Conservation (phyloP, 805 yeast species). For the Huiozyma naganishii region DNA sequence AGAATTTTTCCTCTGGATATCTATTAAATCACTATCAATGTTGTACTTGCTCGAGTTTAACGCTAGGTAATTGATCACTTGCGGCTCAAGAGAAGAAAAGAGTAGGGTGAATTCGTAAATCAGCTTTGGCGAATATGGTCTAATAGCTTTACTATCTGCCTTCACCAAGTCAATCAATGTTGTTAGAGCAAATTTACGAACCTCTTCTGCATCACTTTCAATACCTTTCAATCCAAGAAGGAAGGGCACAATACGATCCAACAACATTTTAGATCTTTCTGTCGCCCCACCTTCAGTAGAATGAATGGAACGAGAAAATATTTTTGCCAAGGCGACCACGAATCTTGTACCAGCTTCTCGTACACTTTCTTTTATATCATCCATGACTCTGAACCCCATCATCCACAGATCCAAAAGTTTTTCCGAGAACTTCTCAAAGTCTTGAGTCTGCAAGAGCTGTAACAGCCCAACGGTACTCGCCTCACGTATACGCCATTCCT, state of each 20-base stretch:
- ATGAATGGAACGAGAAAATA: constrained; percentile 48
- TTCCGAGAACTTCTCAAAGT: constrained; percentile 38
- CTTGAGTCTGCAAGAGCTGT: constrained; percentile 56
- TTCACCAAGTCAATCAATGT: constrained; percentile 64
- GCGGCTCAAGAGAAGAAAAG: constrained; percentile 87
- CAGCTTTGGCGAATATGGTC: constrained; percentile 57
- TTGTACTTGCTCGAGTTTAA: constrained; percentile 85
- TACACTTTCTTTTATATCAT: constrained; percentile 91
- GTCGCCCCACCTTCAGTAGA: constrained; percentile 31
- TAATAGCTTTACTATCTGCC: constrained; percentile 47
- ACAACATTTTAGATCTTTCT: constrained; percentile 33
- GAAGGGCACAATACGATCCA: constrained; percentile 62
- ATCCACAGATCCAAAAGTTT: constrained; percentile 66
- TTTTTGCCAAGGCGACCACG: constrained; percentile 54
- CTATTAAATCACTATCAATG: constrained; percentile 58
- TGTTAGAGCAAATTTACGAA: constrained; percentile 60
- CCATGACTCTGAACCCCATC: constrained; percentile 80
- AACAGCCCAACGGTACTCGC: constrained; percentile 67
- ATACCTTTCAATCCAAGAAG: constrained; percentile 70
- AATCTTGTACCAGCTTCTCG: constrained; percentile 66
- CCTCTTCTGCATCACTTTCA: constrained; percentile 78
- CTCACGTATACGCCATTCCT: constrained; percentile 90
- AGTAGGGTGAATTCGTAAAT: constrained; percentile 57
- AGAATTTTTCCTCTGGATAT: constrained; percentile 61
- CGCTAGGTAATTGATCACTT: constrained; percentile 71